phyloP scores from a whole-genome alignment of 495 filamentous ascomycete genomes.

The Mytilinidion resinicola region DNA sequence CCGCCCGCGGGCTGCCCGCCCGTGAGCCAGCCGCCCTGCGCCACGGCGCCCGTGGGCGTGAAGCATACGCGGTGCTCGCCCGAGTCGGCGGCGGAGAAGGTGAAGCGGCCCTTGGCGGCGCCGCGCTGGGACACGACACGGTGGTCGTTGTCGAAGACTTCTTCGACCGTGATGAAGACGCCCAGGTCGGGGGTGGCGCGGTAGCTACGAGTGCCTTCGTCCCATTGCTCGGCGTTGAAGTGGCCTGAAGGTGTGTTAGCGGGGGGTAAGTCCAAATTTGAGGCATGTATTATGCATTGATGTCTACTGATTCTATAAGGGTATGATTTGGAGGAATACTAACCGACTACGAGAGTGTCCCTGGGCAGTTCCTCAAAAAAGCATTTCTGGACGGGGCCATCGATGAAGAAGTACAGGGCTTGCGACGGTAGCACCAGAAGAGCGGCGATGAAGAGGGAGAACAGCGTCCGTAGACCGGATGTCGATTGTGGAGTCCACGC shows the following conservation, averaged over 20 bases:
- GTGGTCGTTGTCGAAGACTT: constrained; percentile 97
- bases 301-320: background rate
- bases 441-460: constrained; percentile 19
- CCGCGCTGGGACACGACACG: constrained; percentile 84
- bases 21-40: constrained; percentile 62
- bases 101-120: constrained; percentile 72
- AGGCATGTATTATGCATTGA: background rate
- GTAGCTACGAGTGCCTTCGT: constrained; percentile 59
- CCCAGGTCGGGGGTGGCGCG: constrained; percentile 62
- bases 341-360: constrained; percentile 91
- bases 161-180: constrained; percentile 88
- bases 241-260: constrained; percentile 49
- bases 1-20: constrained; percentile 58
- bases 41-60: constrained; percentile 61
- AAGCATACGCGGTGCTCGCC: constrained; percentile 96
- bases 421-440: constrained; percentile 54
- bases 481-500: constrained; percentile 1
- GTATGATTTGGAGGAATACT: constrained; percentile 12
- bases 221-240: constrained; percentile 76
- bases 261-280: background rate
- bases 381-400: constrained; percentile 73
- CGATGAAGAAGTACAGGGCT: constrained; percentile 94
- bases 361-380: constrained; percentile 99
- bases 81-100: constrained; percentile 88
- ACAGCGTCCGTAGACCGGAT: constrained; percentile 1